These are phyloP conservation scores for Aspergillus sp. DNA, from an alignment of 2,329 filamentous ascomycete genomes.

Conservation along the genomic window DNA sequence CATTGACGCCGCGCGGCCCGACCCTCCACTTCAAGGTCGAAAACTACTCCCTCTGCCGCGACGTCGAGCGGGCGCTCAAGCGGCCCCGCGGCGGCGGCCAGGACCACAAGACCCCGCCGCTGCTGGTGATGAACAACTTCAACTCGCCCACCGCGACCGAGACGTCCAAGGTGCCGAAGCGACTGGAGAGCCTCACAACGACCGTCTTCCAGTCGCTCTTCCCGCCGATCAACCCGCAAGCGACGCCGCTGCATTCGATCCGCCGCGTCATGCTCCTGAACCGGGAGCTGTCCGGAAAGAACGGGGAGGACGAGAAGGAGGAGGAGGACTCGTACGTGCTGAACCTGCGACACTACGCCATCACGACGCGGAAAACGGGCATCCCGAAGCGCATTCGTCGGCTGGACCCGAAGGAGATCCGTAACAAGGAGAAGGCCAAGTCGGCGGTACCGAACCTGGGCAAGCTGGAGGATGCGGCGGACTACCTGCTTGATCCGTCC, in stretches of 20 bases:
- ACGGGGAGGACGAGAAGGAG: constrained; percentile 21
- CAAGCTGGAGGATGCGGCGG: constrained; percentile 87
- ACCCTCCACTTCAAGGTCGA: constrained; percentile 94
- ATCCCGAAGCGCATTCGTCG: constrained; percentile 80
- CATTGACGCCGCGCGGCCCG: constrained; percentile 83
- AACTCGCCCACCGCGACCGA: constrained; percentile 58
- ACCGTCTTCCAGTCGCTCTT: constrained; percentile 96
- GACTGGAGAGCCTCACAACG: constrained; percentile 88
- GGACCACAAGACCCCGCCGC: constrained; percentile 79
- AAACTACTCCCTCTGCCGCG: constrained; percentile 90
- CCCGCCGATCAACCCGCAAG: constrained; percentile 89
- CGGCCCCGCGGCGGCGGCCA: constrained; percentile 79
- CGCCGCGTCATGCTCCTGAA: constrained; percentile 87
- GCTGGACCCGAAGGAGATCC: constrained; percentile 80
- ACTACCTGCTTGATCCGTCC: constrained; percentile 81
- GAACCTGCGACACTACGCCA: constrained; percentile 90
- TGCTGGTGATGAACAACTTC: constrained; percentile 99
- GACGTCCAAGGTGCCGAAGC: constrained; percentile 75
- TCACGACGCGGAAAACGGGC: constrained; percentile 82
- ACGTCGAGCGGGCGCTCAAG: constrained; percentile 79
- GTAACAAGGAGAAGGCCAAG: constrained; percentile 66
- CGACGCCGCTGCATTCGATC: constrained; percentile 87
- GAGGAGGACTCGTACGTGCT: constrained; percentile 71
- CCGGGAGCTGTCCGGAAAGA: constrained; percentile 57
- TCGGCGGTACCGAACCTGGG: constrained; percentile 79